Percentiles rank a stretch among this genome's conserved stretches.
Conservation (phyloP, 2,329 filamentous ascomycete species). For the Aspergillus unguis region DNA sequence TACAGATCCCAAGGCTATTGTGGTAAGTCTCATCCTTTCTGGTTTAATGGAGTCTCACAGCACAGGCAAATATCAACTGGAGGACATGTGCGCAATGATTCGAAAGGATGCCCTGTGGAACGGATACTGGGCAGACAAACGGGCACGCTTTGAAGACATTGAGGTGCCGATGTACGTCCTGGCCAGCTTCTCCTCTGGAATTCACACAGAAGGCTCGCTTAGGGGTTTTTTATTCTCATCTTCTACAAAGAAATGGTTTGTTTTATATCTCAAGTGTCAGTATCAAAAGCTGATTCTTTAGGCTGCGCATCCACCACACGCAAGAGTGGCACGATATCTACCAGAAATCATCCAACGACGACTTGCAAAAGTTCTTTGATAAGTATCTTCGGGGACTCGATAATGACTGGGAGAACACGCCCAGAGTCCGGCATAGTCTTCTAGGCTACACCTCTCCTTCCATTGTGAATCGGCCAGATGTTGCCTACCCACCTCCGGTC, state of each 20-base stretch:
- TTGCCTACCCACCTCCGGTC: conserved; percentile 8
- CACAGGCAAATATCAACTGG: background rate
- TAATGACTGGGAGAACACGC: conserved; percentile 10
- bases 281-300: background rate
- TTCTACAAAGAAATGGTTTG: conserved; percentile 19
- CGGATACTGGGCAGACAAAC: conserved; percentile 22
- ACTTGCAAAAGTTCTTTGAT: conserved; percentile 7
- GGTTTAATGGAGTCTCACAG: no score
- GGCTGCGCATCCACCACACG: conserved; percentile 9
- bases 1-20: conserved; percentile 14
- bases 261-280: background rate
- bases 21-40: conserved; percentile 3
- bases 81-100: conserved; percentile 17
- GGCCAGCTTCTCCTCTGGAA: conserved; percentile 22
- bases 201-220: conserved; percentile 24
- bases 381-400: conserved; percentile 4
- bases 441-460: background rate
- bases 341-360: conserved; percentile 7
- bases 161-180: conserved; percentile 23
- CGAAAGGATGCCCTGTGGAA: conserved; percentile 17
- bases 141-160: background rate
- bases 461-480: background rate
- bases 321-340: conserved; percentile 12
- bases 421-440: conserved; percentile 7
- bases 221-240: conserved; percentile 15